Conservation (phyloP, 192 early-diverging fungal species). For the Pilaira anomala region DNA sequence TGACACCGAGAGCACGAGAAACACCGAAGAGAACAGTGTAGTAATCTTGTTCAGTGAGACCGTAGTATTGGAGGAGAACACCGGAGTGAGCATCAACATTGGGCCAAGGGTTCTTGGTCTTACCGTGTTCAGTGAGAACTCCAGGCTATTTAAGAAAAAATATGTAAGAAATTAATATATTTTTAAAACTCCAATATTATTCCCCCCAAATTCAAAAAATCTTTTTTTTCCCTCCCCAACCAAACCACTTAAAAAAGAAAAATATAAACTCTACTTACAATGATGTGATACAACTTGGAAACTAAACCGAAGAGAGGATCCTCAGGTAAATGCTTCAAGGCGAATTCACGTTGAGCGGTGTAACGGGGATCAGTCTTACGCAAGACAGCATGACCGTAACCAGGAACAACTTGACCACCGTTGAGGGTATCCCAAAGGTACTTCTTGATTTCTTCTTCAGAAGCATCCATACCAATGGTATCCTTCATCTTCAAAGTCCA, state of each 20-base stretch:
- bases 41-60: slow-evolving; percentile 96
- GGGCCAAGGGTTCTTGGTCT: slow-evolving; percentile 99
- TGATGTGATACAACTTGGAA: slow-evolving; percentile 95
- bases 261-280: slow-evolving; percentile 28
- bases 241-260: not conserved
- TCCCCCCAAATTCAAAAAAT: not conserved
- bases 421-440: slow-evolving; percentile 97
- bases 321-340: slow-evolving; percentile 94
- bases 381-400: slow-evolving; percentile 98
- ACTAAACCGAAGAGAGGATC: slow-evolving; percentile 97
- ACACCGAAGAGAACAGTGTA: slow-evolving; percentile 99
- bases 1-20: slow-evolving; percentile 94
- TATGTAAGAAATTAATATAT: slow-evolving; percentile 1
- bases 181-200: not conserved
- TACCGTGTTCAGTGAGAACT: slow-evolving; percentile 97
- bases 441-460: slow-evolving; percentile 93
- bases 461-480: slow-evolving; percentile 78
- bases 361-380: slow-evolving; percentile 95
- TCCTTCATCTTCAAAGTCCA: slow-evolving; percentile 94
- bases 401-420: slow-evolving; percentile 94
- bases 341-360: slow-evolving; percentile 97
- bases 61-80: slow-evolving; percentile 94
- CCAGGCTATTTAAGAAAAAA: slow-evolving; percentile 53
- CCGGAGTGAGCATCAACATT: slow-evolving; percentile 99
- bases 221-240: not conserved